Conservation (phyloP, 2,329 filamentous ascomycete species). For the Coccinonectria pachysandricola region DNA sequence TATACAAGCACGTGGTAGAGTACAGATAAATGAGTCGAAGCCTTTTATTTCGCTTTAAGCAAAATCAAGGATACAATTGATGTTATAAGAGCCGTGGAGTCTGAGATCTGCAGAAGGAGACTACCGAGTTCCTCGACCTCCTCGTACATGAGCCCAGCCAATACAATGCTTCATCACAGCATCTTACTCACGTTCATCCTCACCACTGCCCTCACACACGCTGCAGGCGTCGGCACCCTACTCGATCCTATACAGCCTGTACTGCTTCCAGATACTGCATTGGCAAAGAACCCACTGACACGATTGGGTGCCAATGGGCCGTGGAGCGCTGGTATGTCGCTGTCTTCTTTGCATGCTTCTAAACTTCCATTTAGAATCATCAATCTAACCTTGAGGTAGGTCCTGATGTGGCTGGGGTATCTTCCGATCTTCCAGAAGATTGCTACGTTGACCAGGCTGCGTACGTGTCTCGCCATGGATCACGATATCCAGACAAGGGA, state of each 20-base stretch:
- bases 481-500: slow-evolving; percentile 50
- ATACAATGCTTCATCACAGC: too few relatives aligned
- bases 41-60: too few relatives aligned
- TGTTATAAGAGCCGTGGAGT: too few relatives aligned
- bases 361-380: slow-evolving; percentile 16
- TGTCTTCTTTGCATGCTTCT: slow-evolving; percentile 1
- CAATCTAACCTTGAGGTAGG: too few relatives aligned
- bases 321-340: slow-evolving; percentile 36
- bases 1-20: too few relatives aligned
- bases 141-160: too few relatives aligned
- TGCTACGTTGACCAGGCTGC: slow-evolving; percentile 52
- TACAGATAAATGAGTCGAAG: too few relatives aligned
- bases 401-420: slow-evolving; percentile 46
- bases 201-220: not conserved
- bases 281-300: slow-evolving; percentile 31
- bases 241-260: slow-evolving; percentile 19
- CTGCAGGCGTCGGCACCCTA: slow-evolving; percentile 9
- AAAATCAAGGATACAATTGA: too few relatives aligned
- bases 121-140: too few relatives aligned
- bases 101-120: too few relatives aligned
- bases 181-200: too few relatives aligned
- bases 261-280: slow-evolving; percentile 14
- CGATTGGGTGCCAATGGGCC: slow-evolving; percentile 44
- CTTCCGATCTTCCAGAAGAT: slow-evolving; percentile 40
- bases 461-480: slow-evolving; percentile 51